Percentiles rank a stretch among this genome's conserved stretches.
These are phyloP conservation scores for Hericium coralloides DNA, from an alignment of 768 basidiomycete genomes.

Conservation along the genomic window DNA sequence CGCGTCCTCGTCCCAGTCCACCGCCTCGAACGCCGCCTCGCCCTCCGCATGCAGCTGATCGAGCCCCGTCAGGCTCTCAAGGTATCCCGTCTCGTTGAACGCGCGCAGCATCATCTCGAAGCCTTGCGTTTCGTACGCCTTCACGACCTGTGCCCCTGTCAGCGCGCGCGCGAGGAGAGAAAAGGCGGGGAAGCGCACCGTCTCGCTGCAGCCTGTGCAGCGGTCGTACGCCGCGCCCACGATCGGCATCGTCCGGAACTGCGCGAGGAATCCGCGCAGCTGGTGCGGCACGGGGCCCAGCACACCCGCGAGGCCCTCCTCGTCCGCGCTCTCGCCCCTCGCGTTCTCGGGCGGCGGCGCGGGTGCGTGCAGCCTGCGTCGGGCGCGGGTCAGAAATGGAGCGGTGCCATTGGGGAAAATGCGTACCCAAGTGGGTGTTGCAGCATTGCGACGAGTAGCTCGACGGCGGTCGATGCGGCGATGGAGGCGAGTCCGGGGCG, in stretches of 20 bases:
- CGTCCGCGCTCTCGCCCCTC: neutral
- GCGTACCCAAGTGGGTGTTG: slow-evolving; percentile 85
- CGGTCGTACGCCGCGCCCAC: slow-evolving; percentile 78
- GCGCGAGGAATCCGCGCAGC: slow-evolving; percentile 80
- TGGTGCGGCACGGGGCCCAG: slow-evolving; percentile 92
- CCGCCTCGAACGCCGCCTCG: slow-evolving; percentile 37
- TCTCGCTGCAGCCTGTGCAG: slow-evolving; percentile 88
- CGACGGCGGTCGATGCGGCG: slow-evolving; percentile 87
- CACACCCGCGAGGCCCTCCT: slow-evolving; percentile 33
- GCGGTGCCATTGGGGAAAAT: neutral
- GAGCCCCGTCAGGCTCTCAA: slow-evolving; percentile 47
- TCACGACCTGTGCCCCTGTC: slow-evolving; percentile 45
- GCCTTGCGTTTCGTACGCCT: slow-evolving; percentile 75
- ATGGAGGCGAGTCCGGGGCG: slow-evolving; percentile 91
- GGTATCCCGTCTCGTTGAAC: slow-evolving; percentile 80
- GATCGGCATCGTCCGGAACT: slow-evolving; percentile 79
- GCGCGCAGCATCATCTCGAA: slow-evolving; percentile 73
- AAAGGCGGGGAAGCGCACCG: slow-evolving; percentile 43
- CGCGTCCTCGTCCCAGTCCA: slow-evolving; percentile 42
- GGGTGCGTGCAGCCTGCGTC: slow-evolving; percentile 48
- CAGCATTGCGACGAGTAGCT: slow-evolving; percentile 78
- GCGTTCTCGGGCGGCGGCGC: slow-evolving; percentile 41
- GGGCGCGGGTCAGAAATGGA: neutral
- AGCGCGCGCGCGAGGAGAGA: slow-evolving; percentile 46
- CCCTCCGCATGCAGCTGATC: slow-evolving; percentile 46